Percentiles rank a stretch among this genome's conserved stretches.
phyloP scores from a whole-genome alignment of 2,329 filamentous ascomycete species.

The Aspergillus bombycis region DNA sequence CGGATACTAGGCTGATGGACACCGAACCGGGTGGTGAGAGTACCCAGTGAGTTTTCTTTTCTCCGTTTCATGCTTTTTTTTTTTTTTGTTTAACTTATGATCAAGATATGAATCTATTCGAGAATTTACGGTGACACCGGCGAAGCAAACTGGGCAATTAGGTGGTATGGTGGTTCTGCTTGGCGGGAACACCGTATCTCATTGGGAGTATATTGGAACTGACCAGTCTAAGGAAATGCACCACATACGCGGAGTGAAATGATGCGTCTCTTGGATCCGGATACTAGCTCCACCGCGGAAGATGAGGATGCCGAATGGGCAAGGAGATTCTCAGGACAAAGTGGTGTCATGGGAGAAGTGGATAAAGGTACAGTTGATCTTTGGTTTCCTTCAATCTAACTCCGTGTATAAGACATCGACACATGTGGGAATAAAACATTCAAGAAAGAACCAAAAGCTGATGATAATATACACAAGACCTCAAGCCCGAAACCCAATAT shows the following conservation, averaged over 20 bases:
- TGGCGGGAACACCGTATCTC: neutral
- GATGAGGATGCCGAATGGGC: constrained; percentile 57
- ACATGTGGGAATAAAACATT: constrained; percentile 19
- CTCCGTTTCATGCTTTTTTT: neutral
- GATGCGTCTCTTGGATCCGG: constrained; percentile 15
- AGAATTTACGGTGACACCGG: constrained; percentile 52
- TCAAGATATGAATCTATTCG: constrained; percentile 61
- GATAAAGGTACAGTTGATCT: constrained; percentile 42
- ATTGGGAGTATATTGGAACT: neutral
- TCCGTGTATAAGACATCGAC: constrained; percentile 30
- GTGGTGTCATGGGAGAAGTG: constrained; percentile 39
- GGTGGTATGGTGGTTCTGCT: constrained; percentile 45
- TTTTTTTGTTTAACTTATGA: too few species aligned
- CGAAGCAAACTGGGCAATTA: constrained; percentile 61
- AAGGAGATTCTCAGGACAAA: constrained; percentile 57
- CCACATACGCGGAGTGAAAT: constrained; percentile 40
- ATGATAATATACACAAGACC: constrained; percentile 47
- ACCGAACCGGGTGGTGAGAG: constrained; percentile 63
- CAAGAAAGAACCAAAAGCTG: constrained; percentile 32
- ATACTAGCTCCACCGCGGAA: neutral
- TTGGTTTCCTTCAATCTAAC: constrained; percentile 29
- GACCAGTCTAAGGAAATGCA: constrained; percentile 23
- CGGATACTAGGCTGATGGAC: constrained; percentile 57
- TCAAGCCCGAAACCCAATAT: constrained; percentile 36
- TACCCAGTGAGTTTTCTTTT: constrained; percentile 51